Evolutionary conservation across 73 alveolate species (phyloP), one percentile per base, ranked within the genome.

Genomic region (Paramecium biaurelia): DNA sequence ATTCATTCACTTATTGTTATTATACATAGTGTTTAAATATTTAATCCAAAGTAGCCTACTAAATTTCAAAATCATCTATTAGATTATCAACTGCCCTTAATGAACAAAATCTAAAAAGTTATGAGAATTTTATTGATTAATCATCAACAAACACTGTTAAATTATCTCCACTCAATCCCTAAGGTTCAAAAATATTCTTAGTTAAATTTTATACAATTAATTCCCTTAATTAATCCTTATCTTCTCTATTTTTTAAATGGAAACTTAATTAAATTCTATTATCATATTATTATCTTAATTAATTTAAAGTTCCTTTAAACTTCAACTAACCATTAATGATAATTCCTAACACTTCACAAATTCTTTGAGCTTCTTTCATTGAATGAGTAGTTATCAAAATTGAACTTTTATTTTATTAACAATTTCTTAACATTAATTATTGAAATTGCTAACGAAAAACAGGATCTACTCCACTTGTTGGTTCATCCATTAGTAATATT

Each of bases 291-390:
- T 32, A 30, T 63, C 84, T 24, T 24, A 63, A 63, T 30, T 63
- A 12, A 26, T 12, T 30, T 26, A 63, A 24, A 12, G 53, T 63
- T 26, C 84, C 84, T 30, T 30, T 32, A 26, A 63, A 63, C 12
- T 63, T 63, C 6, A 63, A 32, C 12, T 63, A 59, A 92, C 99
- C 98, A 89, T 97, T 92, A 35, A 95, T 92, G 57, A 96, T 85
- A 82, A 95, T 92, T 56, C 98, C 98, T 28, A 97, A 92, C 34
- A 93, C 85, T 85, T 96, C 98, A 86, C 99, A 95, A 10, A 96
- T 95, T 6, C 93, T 93, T 86, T 97, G 98, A 57, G 99, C 99
- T 72, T 97, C 99, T 89, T 93, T 97, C 99, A 97, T 97, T 76
- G 98, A 93, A 93, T 97, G 99, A 68, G 99, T 97, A 10, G 99